These are phyloP conservation scores for Umbelopsis isabellina DNA, from an alignment of 192 early-diverging fungal species.

Conservation along the genomic window DNA sequence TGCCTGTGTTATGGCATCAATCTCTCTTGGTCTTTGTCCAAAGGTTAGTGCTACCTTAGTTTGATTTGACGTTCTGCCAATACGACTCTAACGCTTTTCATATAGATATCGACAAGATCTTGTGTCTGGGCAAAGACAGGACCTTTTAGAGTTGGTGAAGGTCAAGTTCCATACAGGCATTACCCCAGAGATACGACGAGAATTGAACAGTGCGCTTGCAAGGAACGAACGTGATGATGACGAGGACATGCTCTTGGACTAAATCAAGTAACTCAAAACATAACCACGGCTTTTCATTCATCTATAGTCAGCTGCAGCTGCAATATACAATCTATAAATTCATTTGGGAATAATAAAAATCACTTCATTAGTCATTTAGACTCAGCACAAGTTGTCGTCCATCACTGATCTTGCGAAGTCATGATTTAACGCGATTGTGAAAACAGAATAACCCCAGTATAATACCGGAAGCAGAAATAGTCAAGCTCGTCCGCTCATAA, in stretches of 20 bases:
- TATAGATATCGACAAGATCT: constrained; percentile 92
- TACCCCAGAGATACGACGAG: constrained; percentile 92
- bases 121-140: constrained; percentile 92
- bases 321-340: background rate
- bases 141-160: constrained; percentile 81
- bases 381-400: too few relatives aligned
- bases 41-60: constrained; percentile 43
- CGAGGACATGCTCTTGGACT: constrained; percentile 54
- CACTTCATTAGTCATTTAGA: too few relatives aligned
- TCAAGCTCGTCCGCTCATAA: too few relatives aligned
- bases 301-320: too few relatives aligned
- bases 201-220: constrained; percentile 73
- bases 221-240: constrained; percentile 71
- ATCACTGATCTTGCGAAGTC: too few relatives aligned
- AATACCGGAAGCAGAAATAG: too few relatives aligned
- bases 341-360: background rate
- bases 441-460: too few relatives aligned
- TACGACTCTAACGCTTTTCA: background rate
- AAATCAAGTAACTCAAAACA: constrained; percentile 19
- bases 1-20: constrained; percentile 99
- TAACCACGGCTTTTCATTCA: background rate
- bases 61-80: too few relatives aligned
- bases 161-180: constrained; percentile 81
- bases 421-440: too few relatives aligned
- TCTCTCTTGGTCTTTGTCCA: constrained; percentile 94